Conservation (phyloP, 305 asterid species). For the Ajuga reptans region DNA sequence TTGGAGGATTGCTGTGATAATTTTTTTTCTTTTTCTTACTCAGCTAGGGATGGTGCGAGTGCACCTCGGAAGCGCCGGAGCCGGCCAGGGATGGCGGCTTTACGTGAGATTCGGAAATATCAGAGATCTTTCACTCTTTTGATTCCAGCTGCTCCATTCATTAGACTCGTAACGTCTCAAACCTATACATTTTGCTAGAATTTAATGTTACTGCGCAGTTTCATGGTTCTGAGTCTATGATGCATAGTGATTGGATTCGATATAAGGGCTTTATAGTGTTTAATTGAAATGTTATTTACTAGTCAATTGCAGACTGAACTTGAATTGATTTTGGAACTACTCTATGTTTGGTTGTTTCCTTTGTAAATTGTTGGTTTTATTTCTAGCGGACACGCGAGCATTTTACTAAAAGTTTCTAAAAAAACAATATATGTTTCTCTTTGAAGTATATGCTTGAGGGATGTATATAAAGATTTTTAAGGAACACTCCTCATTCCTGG, state of each 20-base stretch:
- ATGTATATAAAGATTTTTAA: neutral
- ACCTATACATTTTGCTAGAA: neutral
- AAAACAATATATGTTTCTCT: neutral
- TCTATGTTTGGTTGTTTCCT: neutral
- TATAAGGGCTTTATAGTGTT: neutral
- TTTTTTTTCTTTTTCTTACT: neutral
- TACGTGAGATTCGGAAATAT: constrained; percentile 73
- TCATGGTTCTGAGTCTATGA: neutral
- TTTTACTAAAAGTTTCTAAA: neutral
- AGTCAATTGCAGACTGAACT: constrained; percentile 1
- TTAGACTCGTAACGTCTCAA: constrained; percentile 45
- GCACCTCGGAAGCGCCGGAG: constrained; percentile 34
- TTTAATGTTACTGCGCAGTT: neutral
- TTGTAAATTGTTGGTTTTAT: neutral
- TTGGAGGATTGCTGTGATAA: constrained; percentile 11
- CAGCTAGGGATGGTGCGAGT: constrained; percentile 19
- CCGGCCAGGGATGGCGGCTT: constrained; percentile 67
- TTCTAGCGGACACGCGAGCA: neutral
- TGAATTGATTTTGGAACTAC: constrained; percentile 6
- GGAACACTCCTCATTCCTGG: neutral
- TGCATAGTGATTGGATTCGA: neutral
- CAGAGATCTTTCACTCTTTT: constrained; percentile 58
- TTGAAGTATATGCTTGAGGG: neutral
- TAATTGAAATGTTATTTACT: neutral
- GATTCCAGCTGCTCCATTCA: constrained; percentile 80